Evolutionary conservation across 352 stramenopile genomes (phyloP), one percentile per base, ranked within the genome.

Genomic region (Phytophthora meadii): DNA sequence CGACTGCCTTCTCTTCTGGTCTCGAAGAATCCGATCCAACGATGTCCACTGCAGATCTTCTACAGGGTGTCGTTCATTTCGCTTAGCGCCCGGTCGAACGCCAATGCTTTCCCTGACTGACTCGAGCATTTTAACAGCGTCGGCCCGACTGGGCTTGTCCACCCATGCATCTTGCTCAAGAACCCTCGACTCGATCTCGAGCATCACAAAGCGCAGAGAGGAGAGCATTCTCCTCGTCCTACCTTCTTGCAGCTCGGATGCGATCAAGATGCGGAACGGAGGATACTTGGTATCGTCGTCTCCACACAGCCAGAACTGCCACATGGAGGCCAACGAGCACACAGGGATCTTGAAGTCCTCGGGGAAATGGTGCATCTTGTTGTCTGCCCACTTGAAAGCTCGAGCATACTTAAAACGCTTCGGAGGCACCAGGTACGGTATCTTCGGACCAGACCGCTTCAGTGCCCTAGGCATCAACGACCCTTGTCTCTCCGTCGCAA

Each of bases 331-430:
- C 47, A 69, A 37, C 11, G 44, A 19, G 27, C 59, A 65, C 9
- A 66, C 24, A 8, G 53, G 53, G 28, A 74, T 32, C 30, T 12
- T 49, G 10, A 63, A 54, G 9, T 56, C 61, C 36, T 61, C 61
- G 3, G 65, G 65, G 51, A 74, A 74, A 17, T 67, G 50, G 19
- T 70, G 61, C 61, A 62, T 66, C 24, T 49, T 32, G n/a, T 68
- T 64, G 55, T 74, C 53, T 1, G 42, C 24, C 61, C 61, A 67
- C 55, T 62, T 46, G 15, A 74, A 74, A 8, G n/a, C 9, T 3
- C 40, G 48, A 2, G 47, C 34, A 36, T 65, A 70, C 50, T 67
- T 74, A 17, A 46, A 25, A 15, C 61, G 54, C 22, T 74, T 66
- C 22, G 47, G 12, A 5, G 60, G 42, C 7, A 64, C 45, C 4